phyloP scores from a whole-genome alignment of 2,329 filamentous ascomycete species.

The Calonectria leucothoes region DNA sequence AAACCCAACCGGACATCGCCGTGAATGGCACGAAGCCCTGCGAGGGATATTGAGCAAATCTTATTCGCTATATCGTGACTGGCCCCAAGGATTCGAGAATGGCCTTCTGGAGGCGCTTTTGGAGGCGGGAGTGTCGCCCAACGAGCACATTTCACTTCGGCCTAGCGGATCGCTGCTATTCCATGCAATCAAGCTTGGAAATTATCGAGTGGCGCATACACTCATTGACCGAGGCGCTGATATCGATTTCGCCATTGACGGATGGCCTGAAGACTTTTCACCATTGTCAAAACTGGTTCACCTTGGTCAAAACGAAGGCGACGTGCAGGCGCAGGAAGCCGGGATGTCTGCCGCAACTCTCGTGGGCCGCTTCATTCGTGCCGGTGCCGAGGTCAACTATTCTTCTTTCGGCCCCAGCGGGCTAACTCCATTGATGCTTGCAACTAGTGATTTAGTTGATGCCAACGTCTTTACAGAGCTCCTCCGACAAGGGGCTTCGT shows the following conservation, averaged over 20 bases:
- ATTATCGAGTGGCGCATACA: neutral
- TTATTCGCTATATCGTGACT: neutral
- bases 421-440: conserved; percentile 3
- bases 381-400: neutral
- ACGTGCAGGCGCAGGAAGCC: neutral
- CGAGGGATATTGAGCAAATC: neutral
- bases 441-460: neutral
- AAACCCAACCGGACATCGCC: neutral
- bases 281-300: neutral
- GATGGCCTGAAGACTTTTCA: neutral
- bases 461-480: neutral
- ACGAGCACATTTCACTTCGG: neutral
- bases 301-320: neutral
- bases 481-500: neutral
- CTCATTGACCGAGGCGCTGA: neutral
- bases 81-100: neutral
- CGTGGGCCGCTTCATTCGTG: neutral
- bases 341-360: neutral
- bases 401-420: neutral
- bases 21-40: neutral
- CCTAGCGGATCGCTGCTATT: neutral
- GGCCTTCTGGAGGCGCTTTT: neutral
- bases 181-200: neutral
- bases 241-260: neutral
- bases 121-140: neutral